A percentile compares a stretch with the other conserved stretches of the same genome.
Conservation (phyloP, 176 grass and related monocot genomes). For the Rhynchospora pubera region DNA sequence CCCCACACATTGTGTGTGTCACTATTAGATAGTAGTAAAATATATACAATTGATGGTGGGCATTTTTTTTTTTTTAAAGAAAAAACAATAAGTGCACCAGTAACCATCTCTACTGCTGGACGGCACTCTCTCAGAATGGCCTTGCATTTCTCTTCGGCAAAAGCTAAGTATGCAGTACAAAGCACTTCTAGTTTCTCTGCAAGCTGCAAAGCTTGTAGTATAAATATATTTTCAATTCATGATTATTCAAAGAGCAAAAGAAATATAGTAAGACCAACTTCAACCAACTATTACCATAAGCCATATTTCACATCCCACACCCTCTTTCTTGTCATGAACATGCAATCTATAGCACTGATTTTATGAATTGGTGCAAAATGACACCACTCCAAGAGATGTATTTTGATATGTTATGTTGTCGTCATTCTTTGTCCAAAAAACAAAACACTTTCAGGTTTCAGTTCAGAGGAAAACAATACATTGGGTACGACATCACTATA, state of each 20-base stretch:
- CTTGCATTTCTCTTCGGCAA: conserved; percentile 29
- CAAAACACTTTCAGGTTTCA: too few relatives aligned
- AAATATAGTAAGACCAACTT: not conserved
- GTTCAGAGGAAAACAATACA: too few relatives aligned
- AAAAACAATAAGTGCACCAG: conserved; percentile 15
- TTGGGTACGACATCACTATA: too few relatives aligned
- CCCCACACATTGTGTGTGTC: not conserved
- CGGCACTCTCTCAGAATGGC: conserved; percentile 32
- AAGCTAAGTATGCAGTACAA: conserved; percentile 24
- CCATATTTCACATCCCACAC: not conserved
- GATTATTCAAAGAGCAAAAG: not conserved
- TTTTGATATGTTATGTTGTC: too few relatives aligned
- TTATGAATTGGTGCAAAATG: too few relatives aligned
- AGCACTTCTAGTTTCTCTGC: conserved; percentile 7
- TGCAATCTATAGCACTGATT: too few relatives aligned
- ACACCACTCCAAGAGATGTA: too few relatives aligned
- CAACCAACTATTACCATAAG: not conserved
- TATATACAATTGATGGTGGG: not conserved
- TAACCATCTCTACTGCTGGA: conserved; percentile 31
- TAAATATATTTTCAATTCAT: not conserved
- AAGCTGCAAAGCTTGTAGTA: not conserved
- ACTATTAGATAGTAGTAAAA: not conserved
- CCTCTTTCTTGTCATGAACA: not conserved
- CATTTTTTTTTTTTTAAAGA: not conserved
- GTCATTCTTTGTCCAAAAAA: too few relatives aligned